Base-by-base conservation (phyloP, 2,329 filamentous ascomycete species). In the Aspergillus tamarii region DNA sequence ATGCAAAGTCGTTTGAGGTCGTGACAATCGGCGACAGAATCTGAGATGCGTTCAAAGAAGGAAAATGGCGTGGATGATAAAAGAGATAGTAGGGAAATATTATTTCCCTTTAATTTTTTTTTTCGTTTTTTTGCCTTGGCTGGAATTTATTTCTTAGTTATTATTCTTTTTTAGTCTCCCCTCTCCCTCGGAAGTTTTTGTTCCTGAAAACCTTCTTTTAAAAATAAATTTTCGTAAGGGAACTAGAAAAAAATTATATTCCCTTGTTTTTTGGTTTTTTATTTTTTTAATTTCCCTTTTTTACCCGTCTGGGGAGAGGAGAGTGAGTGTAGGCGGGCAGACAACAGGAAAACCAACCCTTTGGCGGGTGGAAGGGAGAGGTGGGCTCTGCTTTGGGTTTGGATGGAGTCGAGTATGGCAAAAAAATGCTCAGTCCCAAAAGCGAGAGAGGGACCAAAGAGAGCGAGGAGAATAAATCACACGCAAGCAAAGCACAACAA, bases 171-270 rank as follows among this genome's bases (percentile, higher is more conserved):
- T 61, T 58, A 39, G 52, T 59, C 56, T 69, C 64, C 64, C 62
- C 62, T 67, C 64, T 66, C 64, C 62, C 67, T 70, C 66, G 66
- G 67, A 69, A 62, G 65, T 63, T 66, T 69, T 70, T 65, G 64
- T 65, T 66, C 61, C 65, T 67, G 62, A 59, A 63, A 61, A 61
- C 62, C 64, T 66, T 62, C 60, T 58, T 57, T 59, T 58, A 34
- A 39, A 54, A 54, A 59, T 14, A 36, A 50, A 30, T 14, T 48
- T 39, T 59, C 39, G n/a, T 52, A 34, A 48, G 21, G 57, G 57
- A 36, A 59, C 43, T 59, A 53, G 16, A 56, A 63, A 60, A 64
- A 62, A 48, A 64, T 41, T 55, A 26, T 23, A 54, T 63, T 41
- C 45, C 32, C 28, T 43, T 56, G n/a, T n/a, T n/a, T n/a, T n/a